These are phyloP conservation scores for Leucogyrophana mollusca DNA, from an alignment of 768 basidiomycete genomes.

Conservation along the genomic window DNA sequence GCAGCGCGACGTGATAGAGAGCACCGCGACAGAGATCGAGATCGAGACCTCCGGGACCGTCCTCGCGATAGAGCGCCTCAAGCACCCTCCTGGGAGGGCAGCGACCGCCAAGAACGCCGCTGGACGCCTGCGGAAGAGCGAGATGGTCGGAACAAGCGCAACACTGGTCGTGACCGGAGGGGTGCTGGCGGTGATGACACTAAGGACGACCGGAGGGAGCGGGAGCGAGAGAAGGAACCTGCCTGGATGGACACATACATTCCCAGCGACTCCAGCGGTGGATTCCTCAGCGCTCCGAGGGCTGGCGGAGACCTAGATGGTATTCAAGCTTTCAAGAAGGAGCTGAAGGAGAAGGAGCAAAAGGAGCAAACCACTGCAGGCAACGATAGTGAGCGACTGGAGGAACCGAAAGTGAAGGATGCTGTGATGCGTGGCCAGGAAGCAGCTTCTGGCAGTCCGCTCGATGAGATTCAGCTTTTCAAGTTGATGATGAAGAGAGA, in stretches of 20 bases:
- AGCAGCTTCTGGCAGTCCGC: conserved; percentile 32
- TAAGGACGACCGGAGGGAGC: conserved; percentile 48
- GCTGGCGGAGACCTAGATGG: conserved; percentile 72
- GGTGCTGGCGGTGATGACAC: conserved; percentile 38
- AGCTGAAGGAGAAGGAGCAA: conserved; percentile 71
- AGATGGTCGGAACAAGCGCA: conserved; percentile 61
- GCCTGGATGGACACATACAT: conserved; percentile 93
- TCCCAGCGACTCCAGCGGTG: conserved; percentile 53
- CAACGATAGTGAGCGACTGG: background rate
- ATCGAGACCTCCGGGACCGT: conserved; percentile 40
- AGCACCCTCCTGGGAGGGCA: conserved; percentile 44
- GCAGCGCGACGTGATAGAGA: conserved; percentile 60
- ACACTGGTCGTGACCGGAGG: conserved; percentile 59
- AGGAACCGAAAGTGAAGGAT: conserved; percentile 2
- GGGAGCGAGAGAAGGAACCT: conserved; percentile 77
- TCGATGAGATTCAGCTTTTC: conserved; percentile 86
- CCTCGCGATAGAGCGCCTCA: conserved; percentile 40
- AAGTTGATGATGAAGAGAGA: conserved; percentile 81
- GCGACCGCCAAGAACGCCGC: conserved; percentile 45
- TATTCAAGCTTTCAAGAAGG: conserved; percentile 87
- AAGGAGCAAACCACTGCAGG: conserved; percentile 36
- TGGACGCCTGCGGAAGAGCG: conserved; percentile 70
- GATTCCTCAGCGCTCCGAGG: conserved; percentile 62
- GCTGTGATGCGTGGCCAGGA: conserved; percentile 19
- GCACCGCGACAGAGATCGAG: conserved; percentile 32